Evolutionary conservation across 2,329 filamentous ascomycete genomes (phyloP).

Genomic region (Claviceps sp.): DNA sequence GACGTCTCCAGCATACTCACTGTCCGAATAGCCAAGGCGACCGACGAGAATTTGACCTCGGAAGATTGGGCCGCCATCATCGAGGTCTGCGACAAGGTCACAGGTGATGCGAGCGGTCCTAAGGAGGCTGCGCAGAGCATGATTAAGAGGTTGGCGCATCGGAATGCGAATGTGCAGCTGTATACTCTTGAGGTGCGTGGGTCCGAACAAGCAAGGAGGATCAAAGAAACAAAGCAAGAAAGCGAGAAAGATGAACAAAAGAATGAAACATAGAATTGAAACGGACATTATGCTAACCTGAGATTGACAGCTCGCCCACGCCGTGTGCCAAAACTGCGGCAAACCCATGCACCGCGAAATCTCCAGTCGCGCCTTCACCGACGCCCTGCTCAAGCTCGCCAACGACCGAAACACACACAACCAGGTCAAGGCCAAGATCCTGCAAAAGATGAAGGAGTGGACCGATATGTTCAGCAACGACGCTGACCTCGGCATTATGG

Average conservation of each 20-base stretch:
- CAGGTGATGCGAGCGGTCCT: conserved; percentile 41
- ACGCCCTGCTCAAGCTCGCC: conserved; percentile 79
- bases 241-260: not conserved
- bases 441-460: conserved; percentile 96
- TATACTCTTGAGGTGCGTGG: conserved; percentile 69
- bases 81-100: conserved; percentile 48
- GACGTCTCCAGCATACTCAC: not conserved
- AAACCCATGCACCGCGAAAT: conserved; percentile 77
- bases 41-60: conserved; percentile 91
- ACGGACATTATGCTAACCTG: too few species aligned
- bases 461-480: conserved; percentile 85
- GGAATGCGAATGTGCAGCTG: conserved; percentile 90
- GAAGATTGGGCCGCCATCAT: conserved; percentile 57
- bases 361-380: conserved; percentile 83
- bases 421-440: conserved; percentile 92
- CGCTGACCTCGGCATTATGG: conserved; percentile 92
- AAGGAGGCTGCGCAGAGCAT: conserved; percentile 81
- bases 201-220: not conserved
- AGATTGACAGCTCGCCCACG: conserved; percentile 55
- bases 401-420: conserved; percentile 91
- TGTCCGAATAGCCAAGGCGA: conserved; percentile 49
- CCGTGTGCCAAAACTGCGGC: conserved; percentile 84
- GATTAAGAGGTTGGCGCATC: conserved; percentile 83
- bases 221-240: not conserved
- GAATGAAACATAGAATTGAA: too few species aligned